phyloP scores from a whole-genome alignment of 208 protist genomes.

The Trypanosoma cruzi region DNA sequence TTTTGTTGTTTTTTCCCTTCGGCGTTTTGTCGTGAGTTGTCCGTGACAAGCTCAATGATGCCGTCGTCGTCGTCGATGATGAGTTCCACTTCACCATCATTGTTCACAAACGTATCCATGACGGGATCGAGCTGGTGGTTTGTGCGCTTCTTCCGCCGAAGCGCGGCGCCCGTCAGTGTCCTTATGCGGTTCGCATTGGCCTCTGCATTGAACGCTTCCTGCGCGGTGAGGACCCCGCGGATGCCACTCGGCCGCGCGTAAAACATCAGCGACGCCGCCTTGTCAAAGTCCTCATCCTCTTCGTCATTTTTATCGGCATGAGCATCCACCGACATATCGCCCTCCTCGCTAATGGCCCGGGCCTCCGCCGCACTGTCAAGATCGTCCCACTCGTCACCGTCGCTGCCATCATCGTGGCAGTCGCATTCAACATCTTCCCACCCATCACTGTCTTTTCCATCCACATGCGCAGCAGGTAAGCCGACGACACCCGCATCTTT shows the following conservation, averaged over 20 bases:
- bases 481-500: constrained; percentile 31
- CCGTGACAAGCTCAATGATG: constrained; percentile 67
- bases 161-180: constrained; percentile 20
- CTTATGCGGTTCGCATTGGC: constrained; percentile 54
- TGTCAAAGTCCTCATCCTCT: constrained; percentile 32
- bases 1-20: constrained; percentile 5
- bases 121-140: constrained; percentile 86
- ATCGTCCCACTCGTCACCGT: constrained; percentile 74
- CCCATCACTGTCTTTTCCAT: constrained; percentile 27
- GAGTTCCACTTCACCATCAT: constrained; percentile 82
- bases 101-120: constrained; percentile 74
- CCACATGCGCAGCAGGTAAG: background rate
- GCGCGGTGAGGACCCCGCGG: constrained; percentile 47
- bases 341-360: constrained; percentile 55
- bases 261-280: constrained; percentile 55
- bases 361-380: constrained; percentile 49
- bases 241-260: constrained; percentile 56
- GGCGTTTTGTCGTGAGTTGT: constrained; percentile 3
- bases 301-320: constrained; percentile 27
- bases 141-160: constrained; percentile 49
- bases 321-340: constrained; percentile 31
- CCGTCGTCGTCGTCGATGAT: constrained; percentile 89
- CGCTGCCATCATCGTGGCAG: constrained; percentile 24
- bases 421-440: constrained; percentile 35
- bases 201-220: constrained; percentile 82